These are phyloP conservation scores for Kwoniella dejecticola DNA, from an alignment of 768 basidiomycete species.

Conservation along the genomic window DNA sequence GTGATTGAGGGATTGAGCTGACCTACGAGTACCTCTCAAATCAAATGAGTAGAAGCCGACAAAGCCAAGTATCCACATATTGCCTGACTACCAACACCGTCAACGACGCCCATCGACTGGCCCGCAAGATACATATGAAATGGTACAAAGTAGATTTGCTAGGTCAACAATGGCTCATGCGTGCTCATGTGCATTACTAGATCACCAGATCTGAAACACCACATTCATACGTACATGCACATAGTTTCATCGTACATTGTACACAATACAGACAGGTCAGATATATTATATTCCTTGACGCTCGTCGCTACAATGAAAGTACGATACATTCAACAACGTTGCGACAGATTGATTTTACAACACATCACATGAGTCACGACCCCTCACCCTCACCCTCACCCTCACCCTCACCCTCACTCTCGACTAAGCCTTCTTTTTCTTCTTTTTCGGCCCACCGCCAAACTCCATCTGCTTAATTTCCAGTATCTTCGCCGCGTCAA, in stretches of 20 bases:
- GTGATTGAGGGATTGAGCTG: no score
- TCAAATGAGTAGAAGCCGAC: conserved; percentile 1
- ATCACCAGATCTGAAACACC: no score
- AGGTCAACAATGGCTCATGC: conserved; percentile 26
- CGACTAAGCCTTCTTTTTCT: conserved; percentile 20
- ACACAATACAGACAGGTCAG: no score
- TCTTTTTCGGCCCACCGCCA: conserved; percentile 37
- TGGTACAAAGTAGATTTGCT: conserved; percentile 15
- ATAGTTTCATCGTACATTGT: no score
- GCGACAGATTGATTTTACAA: no score
- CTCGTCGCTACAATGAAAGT: no score
- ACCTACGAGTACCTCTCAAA: no score
- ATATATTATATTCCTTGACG: no score
- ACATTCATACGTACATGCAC: no score
- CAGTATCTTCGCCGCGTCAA: conserved; percentile 41
- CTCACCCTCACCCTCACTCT: no score
- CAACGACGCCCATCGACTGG: conserved; percentile 24
- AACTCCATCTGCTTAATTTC: conserved; percentile 53
- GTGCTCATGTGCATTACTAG: conserved; percentile 23
- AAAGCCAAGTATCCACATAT: conserved; percentile 21
- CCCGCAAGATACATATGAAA: conserved; percentile 26
- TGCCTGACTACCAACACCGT: conserved; percentile 25
- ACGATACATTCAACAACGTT: no score
- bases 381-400: neutral
- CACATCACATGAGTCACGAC: no score